Evolutionary conservation across 495 filamentous ascomycete genomes (phyloP).

Genomic region (Stereocaulon alpinum): DNA sequence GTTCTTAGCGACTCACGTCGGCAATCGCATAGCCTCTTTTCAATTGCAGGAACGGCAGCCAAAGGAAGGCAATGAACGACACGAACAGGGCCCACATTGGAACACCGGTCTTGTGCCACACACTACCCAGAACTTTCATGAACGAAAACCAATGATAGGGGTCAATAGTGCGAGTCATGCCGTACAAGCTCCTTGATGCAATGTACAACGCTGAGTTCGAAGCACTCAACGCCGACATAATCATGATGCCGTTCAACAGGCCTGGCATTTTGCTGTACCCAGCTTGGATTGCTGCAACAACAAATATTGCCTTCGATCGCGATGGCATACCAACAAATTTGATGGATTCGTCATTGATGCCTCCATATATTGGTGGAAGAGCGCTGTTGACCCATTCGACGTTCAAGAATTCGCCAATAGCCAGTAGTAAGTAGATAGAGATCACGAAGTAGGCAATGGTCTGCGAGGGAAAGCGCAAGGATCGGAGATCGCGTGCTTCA

Average conservation of each 20-base stretch:
- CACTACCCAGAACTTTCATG: constrained; percentile 20
- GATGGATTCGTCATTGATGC: constrained; percentile 3
- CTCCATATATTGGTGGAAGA: constrained; percentile 24
- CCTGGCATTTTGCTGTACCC: constrained; percentile 23
- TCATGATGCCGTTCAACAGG: constrained; percentile 32
- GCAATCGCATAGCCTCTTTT: constrained; percentile 7
- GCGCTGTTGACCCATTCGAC: constrained; percentile 29
- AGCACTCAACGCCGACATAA: constrained; percentile 34
- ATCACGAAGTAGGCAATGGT: constrained; percentile 25
- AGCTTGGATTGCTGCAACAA: constrained; percentile 11
- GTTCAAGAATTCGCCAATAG: constrained; percentile 31
- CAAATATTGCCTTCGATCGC: constrained; percentile 7
- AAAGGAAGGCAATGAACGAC: constrained; percentile 32
- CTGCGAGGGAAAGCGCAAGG: constrained; percentile 26
- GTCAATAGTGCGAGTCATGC: constrained; percentile 30
- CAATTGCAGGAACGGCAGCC: constrained; percentile 37
- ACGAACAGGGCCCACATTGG: constrained; percentile 32
- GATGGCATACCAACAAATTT: not conserved
- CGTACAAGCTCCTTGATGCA: constrained; percentile 37
- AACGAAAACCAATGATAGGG: constrained; percentile 16
- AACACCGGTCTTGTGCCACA: constrained; percentile 28
- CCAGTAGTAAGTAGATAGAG: constrained; percentile 23
- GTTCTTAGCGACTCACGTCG: constrained; percentile 11
- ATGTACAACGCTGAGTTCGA: constrained; percentile 39
- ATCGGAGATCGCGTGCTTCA: constrained; percentile 33